Evolutionary conservation across 1,284 basidiomycete genomes (phyloP).

Genomic region (Anthracocystis panici-leucophaei): DNA sequence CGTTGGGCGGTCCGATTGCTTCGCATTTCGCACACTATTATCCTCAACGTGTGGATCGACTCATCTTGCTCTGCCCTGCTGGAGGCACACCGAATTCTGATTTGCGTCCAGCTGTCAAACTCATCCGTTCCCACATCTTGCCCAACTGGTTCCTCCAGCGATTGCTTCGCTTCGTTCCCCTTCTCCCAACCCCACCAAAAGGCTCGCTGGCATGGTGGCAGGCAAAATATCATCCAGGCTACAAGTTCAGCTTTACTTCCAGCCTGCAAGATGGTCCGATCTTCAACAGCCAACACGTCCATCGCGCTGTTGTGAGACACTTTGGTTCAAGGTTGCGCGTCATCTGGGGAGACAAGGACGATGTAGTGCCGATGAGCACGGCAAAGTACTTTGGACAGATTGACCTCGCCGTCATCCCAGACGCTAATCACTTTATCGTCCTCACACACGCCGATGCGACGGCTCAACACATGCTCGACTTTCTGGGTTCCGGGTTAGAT

Average conservation of each 20-base stretch:
- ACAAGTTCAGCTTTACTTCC: constrained; percentile 45
- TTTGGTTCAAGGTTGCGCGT: constrained; percentile 35
- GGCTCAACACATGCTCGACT: constrained; percentile 44
- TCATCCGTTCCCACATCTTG: constrained; percentile 43
- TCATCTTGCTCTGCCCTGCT: constrained; percentile 47
- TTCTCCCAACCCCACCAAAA: constrained; percentile 44
- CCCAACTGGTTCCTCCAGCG: constrained; percentile 29
- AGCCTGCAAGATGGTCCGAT: constrained; percentile 45
- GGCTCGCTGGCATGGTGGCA: constrained; percentile 47
- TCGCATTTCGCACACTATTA: constrained; percentile 51
- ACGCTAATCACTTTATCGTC: constrained; percentile 37
- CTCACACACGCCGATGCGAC: constrained; percentile 46
- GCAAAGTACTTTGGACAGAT: constrained; percentile 53
- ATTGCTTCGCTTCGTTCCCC: constrained; percentile 32
- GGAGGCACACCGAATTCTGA: constrained; percentile 42
- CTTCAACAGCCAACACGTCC: constrained; percentile 36
- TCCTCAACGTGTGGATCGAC: constrained; percentile 37
- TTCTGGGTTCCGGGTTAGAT: constrained; percentile 35
- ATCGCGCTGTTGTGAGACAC: constrained; percentile 20
- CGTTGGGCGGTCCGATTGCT: constrained; percentile 46
- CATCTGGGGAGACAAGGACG: constrained; percentile 54
- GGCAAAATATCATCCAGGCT: constrained; percentile 44
- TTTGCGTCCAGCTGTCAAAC: constrained; percentile 29
- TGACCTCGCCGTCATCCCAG: constrained; percentile 41
- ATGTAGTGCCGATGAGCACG: constrained; percentile 46